These are phyloP conservation scores for Penicillium hesseltinei DNA, from an alignment of 2,329 filamentous ascomycete species.

Conservation along the genomic window DNA sequence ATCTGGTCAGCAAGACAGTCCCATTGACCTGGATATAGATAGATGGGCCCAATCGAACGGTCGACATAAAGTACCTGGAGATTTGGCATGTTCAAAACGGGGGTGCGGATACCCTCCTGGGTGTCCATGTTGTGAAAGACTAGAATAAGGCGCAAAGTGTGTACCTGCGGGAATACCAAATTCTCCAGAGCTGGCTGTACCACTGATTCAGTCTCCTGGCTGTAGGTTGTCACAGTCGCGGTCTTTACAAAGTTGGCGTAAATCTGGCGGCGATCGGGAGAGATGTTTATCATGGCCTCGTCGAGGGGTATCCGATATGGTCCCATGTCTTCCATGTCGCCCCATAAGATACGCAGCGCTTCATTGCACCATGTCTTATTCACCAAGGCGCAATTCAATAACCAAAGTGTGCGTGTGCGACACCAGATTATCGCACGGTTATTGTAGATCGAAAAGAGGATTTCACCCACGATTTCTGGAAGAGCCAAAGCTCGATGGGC, in stretches of 20 bases:
- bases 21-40: neutral
- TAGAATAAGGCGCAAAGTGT: neutral
- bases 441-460: neutral
- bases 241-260: neutral
- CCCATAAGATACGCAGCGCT: neutral
- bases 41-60: accelerated
- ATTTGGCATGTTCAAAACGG: neutral
- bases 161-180: neutral
- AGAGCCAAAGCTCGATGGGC: neutral
- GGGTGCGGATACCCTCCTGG: neutral
- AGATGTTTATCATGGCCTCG: neutral
- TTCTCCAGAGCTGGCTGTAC: neutral
- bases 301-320: neutral
- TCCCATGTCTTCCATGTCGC: neutral
- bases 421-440: too few species aligned
- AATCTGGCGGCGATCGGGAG: neutral
- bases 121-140: neutral
- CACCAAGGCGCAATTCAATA: neutral
- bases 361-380: neutral
- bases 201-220: neutral
- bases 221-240: neutral
- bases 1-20: neutral
- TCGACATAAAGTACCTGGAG: neutral
- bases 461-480: neutral
- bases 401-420: neutral